phyloP scores from a whole-genome alignment of 1,284 basidiomycete genomes.

The Anthracocystis walkeri region DNA sequence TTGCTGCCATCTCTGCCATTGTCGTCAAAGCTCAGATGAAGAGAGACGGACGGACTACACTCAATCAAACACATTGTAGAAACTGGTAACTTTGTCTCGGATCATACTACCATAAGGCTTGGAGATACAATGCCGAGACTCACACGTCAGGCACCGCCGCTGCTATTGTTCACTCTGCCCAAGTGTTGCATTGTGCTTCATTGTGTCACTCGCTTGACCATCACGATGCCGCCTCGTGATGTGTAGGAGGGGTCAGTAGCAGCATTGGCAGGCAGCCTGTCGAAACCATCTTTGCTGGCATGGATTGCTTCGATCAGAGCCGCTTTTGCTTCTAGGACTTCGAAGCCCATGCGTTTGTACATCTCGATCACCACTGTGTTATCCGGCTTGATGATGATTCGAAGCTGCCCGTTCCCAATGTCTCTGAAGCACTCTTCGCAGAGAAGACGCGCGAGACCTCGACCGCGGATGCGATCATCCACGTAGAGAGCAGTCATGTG shows the following conservation, averaged over 20 bases:
- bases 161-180: not conserved
- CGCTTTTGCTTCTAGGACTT: not conserved
- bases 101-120: too few species aligned
- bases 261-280: conserved; percentile 6
- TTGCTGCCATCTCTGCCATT: too few species aligned
- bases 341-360: conserved; percentile 30
- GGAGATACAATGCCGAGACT: not conserved
- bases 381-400: conserved; percentile 33
- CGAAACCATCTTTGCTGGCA: conserved; percentile 16
- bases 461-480: conserved; percentile 19
- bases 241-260: conserved; percentile 6
- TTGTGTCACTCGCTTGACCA: conserved; percentile 11
- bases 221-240: conserved; percentile 12
- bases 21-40: too few species aligned
- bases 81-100: too few species aligned
- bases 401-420: conserved; percentile 17
- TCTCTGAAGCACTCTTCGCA: conserved; percentile 14
- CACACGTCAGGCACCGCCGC: not conserved
- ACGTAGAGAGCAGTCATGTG: conserved; percentile 35
- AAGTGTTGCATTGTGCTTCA: not conserved
- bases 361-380: conserved; percentile 19
- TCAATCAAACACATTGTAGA: too few species aligned
- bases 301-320: conserved; percentile 22
- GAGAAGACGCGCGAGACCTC: conserved; percentile 18
- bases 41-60: too few species aligned